These are phyloP conservation scores for Aspergillus luchuensis DNA, from an alignment of 2,329 filamentous ascomycete species.

Conservation along the genomic window DNA sequence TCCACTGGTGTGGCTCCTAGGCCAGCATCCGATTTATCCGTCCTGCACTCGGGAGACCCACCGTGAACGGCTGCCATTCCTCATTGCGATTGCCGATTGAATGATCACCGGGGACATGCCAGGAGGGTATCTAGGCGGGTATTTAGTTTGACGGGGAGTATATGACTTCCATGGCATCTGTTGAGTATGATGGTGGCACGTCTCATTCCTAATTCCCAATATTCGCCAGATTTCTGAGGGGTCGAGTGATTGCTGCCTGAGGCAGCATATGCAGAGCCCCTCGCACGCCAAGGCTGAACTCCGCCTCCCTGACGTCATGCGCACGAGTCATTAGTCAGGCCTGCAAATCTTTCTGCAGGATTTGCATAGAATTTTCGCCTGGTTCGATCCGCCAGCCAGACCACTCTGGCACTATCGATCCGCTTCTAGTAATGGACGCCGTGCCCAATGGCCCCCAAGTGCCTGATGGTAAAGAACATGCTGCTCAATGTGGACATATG, in stretches of 20 bases:
- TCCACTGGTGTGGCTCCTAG: background rate
- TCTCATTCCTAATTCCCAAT: too few species aligned
- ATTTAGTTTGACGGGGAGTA: too few species aligned
- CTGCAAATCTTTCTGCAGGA: background rate
- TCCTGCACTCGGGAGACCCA: constrained; percentile 7
- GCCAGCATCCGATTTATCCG: constrained; percentile 8
- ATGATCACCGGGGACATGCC: background rate
- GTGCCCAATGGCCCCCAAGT: too few species aligned
- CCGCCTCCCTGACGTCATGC: constrained; percentile 3
- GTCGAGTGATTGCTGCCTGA: background rate
- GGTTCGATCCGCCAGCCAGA: too few species aligned
- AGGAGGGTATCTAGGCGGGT: background rate
- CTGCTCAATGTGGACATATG: too few species aligned
- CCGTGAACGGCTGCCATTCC: constrained; percentile 4
- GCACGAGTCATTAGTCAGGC: background rate
- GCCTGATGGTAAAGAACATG: too few species aligned
- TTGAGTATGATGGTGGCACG: too few species aligned
- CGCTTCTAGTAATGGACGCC: too few species aligned
- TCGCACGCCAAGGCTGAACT: background rate
- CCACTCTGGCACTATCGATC: too few species aligned
- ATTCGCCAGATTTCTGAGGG: background rate
- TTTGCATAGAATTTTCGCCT: too few species aligned
- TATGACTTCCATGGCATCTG: too few species aligned
- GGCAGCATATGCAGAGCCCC: background rate
- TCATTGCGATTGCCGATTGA: background rate